Conservation (phyloP, 371 early-diverging fungal genomes). For the Dinochytrium kinnereticum region DNA sequence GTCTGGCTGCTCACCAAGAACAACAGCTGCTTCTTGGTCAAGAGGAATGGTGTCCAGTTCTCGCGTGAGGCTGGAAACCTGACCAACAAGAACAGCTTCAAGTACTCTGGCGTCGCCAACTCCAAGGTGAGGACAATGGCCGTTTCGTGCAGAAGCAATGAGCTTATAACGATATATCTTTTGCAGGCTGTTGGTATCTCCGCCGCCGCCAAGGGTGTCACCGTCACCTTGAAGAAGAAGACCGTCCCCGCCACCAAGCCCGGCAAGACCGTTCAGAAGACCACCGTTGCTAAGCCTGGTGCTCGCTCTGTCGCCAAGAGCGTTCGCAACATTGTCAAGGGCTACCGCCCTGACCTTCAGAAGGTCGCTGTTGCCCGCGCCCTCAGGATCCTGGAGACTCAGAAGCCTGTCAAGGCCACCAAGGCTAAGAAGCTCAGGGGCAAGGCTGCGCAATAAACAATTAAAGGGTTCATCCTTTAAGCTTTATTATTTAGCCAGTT, state of each 20-base stretch:
- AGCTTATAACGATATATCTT: no score
- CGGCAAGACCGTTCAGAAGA: conserved; percentile 58
- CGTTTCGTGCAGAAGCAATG: no score
- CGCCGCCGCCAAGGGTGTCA: conserved; percentile 62
- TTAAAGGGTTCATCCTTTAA: neutral
- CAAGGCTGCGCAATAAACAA: conserved; percentile 25
- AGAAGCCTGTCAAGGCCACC: conserved; percentile 60
- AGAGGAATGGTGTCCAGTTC: conserved; percentile 83
- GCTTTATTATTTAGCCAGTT: no score
- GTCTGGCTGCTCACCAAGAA: conserved; percentile 85
- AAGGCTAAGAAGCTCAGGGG: conserved; percentile 55
- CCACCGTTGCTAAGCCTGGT: conserved; percentile 65
- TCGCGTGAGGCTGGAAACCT: conserved; percentile 84
- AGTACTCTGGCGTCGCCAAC: conserved; percentile 86
- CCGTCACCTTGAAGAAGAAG: conserved; percentile 69
- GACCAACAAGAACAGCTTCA: conserved; percentile 82
- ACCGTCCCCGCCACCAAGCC: conserved; percentile 59
- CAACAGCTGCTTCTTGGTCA: conserved; percentile 87
- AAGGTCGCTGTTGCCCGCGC: conserved; percentile 84
- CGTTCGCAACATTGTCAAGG: conserved; percentile 69
- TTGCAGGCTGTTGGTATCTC: conserved; percentile 45
- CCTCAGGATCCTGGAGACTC: conserved; percentile 66
- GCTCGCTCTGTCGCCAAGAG: conserved; percentile 72
- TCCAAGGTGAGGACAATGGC: conserved; percentile 41
- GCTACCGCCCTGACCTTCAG: conserved; percentile 83